Percentiles rank a stretch among this genome's conserved stretches.
phyloP scores from a whole-genome alignment of 768 basidiomycete genomes.

The Leccinum aurantiacum region DNA sequence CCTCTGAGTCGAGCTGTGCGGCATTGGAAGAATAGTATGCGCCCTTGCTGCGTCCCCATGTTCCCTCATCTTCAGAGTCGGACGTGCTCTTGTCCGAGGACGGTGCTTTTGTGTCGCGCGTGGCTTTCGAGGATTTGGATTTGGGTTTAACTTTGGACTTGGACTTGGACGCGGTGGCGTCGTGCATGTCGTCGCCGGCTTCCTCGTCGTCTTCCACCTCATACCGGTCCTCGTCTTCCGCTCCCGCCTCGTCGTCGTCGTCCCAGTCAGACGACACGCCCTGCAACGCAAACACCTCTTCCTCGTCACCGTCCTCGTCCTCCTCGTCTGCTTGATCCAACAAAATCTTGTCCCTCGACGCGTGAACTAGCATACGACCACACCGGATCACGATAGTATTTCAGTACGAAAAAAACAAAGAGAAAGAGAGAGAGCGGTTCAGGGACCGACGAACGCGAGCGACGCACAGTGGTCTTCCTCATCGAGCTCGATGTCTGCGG shows the following conservation, averaged over 20 bases:
- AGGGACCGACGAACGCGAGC: neutral
- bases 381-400: neutral
- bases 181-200: conserved; percentile 24
- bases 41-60: conserved; percentile 78
- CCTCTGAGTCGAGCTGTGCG: conserved; percentile 74
- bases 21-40: conserved; percentile 90
- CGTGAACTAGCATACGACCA: conserved; percentile 53
- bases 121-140: conserved; percentile 8
- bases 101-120: conserved; percentile 18
- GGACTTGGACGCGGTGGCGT: neutral
- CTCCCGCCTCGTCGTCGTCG: conserved; percentile 37
- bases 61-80: conserved; percentile 44
- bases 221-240: conserved; percentile 39
- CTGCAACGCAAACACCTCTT: conserved; percentile 78
- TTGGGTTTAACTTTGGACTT: conserved; percentile 15
- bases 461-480: conserved; percentile 77
- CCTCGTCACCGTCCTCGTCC: conserved; percentile 57
- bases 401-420: neutral
- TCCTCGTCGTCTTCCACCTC: conserved; percentile 13
- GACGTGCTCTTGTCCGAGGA: conserved; percentile 5
- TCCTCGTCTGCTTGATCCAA: conserved; percentile 58
- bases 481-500: conserved; percentile 69
- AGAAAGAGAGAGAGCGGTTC: neutral
- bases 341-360: conserved; percentile 71
- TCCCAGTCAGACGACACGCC: conserved; percentile 44